Conservation (phyloP, 148 eudicot species). For the Hydrangea macrophylla region DNA sequence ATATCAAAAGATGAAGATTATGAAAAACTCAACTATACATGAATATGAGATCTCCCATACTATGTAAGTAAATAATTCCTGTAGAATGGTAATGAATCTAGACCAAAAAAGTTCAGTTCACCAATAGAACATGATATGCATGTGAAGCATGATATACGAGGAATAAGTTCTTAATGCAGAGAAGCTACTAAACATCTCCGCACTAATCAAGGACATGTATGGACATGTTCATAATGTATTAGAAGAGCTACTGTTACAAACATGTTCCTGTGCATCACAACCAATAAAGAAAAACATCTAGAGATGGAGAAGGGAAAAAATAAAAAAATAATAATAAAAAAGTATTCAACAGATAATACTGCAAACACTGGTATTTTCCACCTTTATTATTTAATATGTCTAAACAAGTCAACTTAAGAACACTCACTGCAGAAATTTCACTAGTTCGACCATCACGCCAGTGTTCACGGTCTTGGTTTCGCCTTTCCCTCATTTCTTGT, state of each 20-base stretch:
- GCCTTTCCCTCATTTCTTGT: conserved; percentile 93
- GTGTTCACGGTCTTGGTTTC: conserved; percentile 76
- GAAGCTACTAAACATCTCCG: too few relatives aligned
- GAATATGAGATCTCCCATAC: not conserved
- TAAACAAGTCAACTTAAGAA: conserved; percentile 7
- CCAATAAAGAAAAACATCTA: not conserved
- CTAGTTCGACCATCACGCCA: conserved; percentile 73
- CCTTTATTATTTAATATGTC: not conserved
- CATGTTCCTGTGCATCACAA: conserved; percentile 3
- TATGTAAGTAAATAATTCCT: too few relatives aligned
- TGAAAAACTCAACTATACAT: not conserved
- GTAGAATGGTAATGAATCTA: not conserved
- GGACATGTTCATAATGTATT: too few relatives aligned
- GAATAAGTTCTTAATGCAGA: not conserved
- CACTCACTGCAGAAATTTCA: conserved; percentile 64
- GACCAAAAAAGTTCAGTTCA: conserved; percentile 9
- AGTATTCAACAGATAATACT: too few relatives aligned
- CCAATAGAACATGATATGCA: not conserved
- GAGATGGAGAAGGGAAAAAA: not conserved
- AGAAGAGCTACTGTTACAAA: not conserved
- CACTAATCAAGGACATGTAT: too few relatives aligned
- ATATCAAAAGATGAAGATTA: too few relatives aligned
- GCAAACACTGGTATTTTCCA: not conserved
- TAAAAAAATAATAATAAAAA: not conserved
- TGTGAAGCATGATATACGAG: too few relatives aligned